These are phyloP conservation scores for Cinnamomum micranthum DNA, from an alignment of 164 flowering plant genomes.

Conservation along the genomic window DNA sequence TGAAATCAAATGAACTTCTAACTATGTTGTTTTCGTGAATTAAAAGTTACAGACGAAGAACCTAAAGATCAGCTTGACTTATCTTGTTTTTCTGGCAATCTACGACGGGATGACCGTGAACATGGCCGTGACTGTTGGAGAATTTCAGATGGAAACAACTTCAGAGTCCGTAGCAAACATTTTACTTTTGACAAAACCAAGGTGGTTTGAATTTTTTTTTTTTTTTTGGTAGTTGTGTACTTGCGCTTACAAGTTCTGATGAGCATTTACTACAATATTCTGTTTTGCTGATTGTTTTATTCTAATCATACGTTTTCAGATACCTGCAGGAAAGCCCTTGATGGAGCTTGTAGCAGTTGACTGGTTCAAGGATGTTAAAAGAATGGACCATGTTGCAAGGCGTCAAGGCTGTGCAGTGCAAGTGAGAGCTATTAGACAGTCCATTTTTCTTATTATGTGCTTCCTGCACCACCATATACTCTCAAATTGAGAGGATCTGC, in stretches of 20 bases:
- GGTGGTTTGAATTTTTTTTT: slow-evolving; percentile 35
- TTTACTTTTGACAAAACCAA: slow-evolving; percentile 80
- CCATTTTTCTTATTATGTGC: background rate
- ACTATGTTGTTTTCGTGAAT: slow-evolving; percentile 7
- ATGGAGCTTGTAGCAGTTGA: slow-evolving; percentile 99
- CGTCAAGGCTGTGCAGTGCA: slow-evolving; percentile 94
- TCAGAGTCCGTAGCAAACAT: slow-evolving; percentile 85
- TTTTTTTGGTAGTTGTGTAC: background rate
- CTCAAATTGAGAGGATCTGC: background rate
- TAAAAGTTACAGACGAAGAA: slow-evolving; percentile 65
- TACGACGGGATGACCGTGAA: slow-evolving; percentile 72
- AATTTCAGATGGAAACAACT: slow-evolving; percentile 88
- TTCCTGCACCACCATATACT: background rate
- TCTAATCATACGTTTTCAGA: slow-evolving; percentile 31
- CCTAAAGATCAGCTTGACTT: slow-evolving; percentile 61
- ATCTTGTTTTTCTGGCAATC: slow-evolving; percentile 77
- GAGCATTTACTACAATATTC: background rate
- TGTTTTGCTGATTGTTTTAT: background rate
- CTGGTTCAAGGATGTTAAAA: slow-evolving; percentile 92
- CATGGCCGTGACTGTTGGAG: slow-evolving; percentile 89
- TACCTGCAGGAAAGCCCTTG: slow-evolving; percentile 86
- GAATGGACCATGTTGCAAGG: slow-evolving; percentile 98
- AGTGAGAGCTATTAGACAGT: slow-evolving; percentile 28
- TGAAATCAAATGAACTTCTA: slow-evolving; percentile 6
- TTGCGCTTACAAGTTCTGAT: background rate